Conservation (phyloP, 768 basidiomycete genomes). For the Russula earlei region DNA sequence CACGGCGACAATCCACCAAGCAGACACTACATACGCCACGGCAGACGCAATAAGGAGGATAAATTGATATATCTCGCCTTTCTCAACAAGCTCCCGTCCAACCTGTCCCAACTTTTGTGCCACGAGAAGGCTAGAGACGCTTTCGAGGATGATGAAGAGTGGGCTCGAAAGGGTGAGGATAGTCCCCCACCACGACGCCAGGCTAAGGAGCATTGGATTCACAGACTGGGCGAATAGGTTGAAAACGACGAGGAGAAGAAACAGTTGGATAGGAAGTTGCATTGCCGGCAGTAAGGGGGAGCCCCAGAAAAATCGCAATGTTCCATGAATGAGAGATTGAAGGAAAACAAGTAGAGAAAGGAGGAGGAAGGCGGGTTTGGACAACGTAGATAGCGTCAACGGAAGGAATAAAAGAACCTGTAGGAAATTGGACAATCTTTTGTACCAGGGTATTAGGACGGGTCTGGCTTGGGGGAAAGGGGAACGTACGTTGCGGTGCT, state of each 20-base stretch:
- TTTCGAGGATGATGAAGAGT: constrained; percentile 73
- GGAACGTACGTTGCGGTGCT: constrained; percentile 39
- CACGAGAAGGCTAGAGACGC: constrained; percentile 74
- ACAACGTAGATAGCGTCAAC: constrained; percentile 75
- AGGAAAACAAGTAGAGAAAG: constrained; percentile 68
- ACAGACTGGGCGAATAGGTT: constrained; percentile 67
- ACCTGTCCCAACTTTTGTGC: constrained; percentile 74
- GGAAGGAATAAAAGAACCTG: constrained; percentile 82
- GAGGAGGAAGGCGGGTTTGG: constrained; percentile 67
- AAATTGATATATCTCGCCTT: constrained; percentile 71
- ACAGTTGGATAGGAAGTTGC: constrained; percentile 81
- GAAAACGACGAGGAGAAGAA: constrained; percentile 79
- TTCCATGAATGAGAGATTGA: constrained; percentile 78
- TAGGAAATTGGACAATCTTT: constrained; percentile 65
- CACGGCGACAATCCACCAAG: constrained; percentile 81
- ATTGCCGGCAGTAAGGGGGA: constrained; percentile 64
- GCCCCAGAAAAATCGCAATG: constrained; percentile 61
- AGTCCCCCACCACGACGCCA: constrained; percentile 64
- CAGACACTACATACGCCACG: constrained; percentile 68
- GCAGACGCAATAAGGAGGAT: constrained; percentile 67
- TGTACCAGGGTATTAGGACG: constrained; percentile 11
- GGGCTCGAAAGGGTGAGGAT: constrained; percentile 64
- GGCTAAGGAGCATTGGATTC: constrained; percentile 45
- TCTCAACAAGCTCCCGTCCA: constrained; percentile 61
- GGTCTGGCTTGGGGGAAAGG: not conserved